Base-by-base conservation (phyloP, 1,139 yeast species). In the Geotrichum fermentans region DNA sequence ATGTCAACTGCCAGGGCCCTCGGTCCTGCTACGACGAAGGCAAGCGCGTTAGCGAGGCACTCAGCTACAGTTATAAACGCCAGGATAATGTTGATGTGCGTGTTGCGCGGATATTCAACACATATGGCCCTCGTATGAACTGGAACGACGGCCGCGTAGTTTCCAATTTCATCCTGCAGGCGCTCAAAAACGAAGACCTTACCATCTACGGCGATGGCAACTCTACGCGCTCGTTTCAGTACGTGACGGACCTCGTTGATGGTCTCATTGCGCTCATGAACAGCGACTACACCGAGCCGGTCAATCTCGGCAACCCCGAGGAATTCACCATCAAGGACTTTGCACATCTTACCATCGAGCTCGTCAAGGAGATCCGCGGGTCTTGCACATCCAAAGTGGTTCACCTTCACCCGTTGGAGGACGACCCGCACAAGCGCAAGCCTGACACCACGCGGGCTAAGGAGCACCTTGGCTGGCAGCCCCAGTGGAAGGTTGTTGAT, bases 61-160 rank as follows among this genome's bases (percentile, higher is more conserved):
- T 59, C 41, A 58, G 62, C 10, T 59, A 59, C 48, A 54, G 60
- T 17, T 59, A 59, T 40, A 43, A 43, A 40, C 51, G 56, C 14
- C 62, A 59, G 36, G 61, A 58, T 8, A 52, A 52, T 3, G 61
- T 58, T 8, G 62, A 59, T 18, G 56, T 59, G 3, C 52, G 63
- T 4, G 60, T 59, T 5, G 63, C 63, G 2, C 53, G 63, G 7
- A 59, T 59, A 14, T 59, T 59, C 52, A 59, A 59, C 43, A 59
- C 63, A 7, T 59, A 56, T 40, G 63, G 63, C 5, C 63, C 63
- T 2, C 52, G 63, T 22, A 59, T 59, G 62, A 58, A 56, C 39
- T 59, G 62, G 62, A 59, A 59, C 40, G 63, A 59, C 29, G 63
- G 63, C 8, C 50, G 63, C 10, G 63, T 59, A 2, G 62, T 59